Conservation (phyloP, 2,329 filamentous ascomycete genomes). For the Elsinoe perseae region DNA sequence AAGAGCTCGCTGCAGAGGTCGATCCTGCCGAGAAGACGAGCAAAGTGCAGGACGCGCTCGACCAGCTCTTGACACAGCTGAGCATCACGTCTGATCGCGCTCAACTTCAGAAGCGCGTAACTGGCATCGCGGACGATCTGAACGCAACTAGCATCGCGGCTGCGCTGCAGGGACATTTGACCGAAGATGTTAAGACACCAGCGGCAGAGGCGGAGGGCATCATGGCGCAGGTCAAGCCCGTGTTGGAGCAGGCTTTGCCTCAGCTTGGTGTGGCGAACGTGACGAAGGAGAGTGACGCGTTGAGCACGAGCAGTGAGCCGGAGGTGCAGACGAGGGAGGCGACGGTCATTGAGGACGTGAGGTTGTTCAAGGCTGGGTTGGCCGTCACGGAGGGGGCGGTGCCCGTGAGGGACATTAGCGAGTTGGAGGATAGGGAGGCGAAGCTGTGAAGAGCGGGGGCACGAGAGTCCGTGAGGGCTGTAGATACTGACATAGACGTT, state of each 20-base stretch:
- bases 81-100: conserved; percentile 40
- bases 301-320: conserved; percentile 18
- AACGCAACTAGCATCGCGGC: conserved; percentile 37
- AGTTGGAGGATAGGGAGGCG: conserved; percentile 77
- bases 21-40: conserved; percentile 36
- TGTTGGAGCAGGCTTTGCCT: conserved; percentile 12
- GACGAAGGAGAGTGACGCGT: conserved; percentile 17
- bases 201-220: conserved; percentile 33
- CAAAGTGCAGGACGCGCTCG: conserved; percentile 37
- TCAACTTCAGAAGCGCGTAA: conserved; percentile 38
- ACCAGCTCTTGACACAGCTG: conserved; percentile 39
- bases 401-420: conserved; percentile 65
- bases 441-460: too few relatives aligned
- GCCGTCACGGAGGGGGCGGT: conserved; percentile 63
- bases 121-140: conserved; percentile 40
- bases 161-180: conserved; percentile 4
- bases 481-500: too few relatives aligned
- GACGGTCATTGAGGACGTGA: conserved; percentile 66
- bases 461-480: too few relatives aligned
- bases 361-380: conserved; percentile 70
- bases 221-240: conserved; percentile 34
- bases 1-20: conserved; percentile 30
- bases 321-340: conserved; percentile 31
- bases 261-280: conserved; percentile 7
- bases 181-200: background rate